Evolutionary conservation across 306 rosid genomes (phyloP).

Genomic region (Medicago arabica): DNA sequence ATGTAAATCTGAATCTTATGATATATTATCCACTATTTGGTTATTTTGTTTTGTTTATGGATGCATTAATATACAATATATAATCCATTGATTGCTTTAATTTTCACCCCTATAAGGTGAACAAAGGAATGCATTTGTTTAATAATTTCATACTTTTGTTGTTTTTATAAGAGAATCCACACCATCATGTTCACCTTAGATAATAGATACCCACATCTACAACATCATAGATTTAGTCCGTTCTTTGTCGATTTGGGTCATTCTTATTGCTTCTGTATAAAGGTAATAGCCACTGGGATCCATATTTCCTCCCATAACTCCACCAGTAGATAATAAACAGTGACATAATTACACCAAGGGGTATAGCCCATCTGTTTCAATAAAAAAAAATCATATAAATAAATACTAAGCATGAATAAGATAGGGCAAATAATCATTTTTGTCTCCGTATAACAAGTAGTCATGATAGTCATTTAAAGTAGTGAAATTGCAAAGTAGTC

Average conservation of each 20-base stretch:
- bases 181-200: too few relatives aligned
- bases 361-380: slow-evolving; percentile 92
- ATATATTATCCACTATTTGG: neutral
- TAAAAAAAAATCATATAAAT: slow-evolving; percentile 2
- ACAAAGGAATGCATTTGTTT: neutral
- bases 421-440: too few relatives aligned
- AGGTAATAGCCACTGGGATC: slow-evolving; percentile 75
- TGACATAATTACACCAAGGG: slow-evolving; percentile 56
- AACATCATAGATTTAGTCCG: slow-evolving; percentile 56
- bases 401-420: neutral
- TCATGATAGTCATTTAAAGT: too few relatives aligned
- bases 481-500: too few relatives aligned
- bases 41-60: neutral
- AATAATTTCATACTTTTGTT: neutral
- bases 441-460: too few relatives aligned
- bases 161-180: too few relatives aligned
- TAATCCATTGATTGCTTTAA: neutral
- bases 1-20: too few relatives aligned
- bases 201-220: neutral
- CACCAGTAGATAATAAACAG: slow-evolving; percentile 80
- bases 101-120: neutral
- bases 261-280: slow-evolving; percentile 60
- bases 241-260: slow-evolving; percentile 65
- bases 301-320: slow-evolving; percentile 78
- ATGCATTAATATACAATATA: neutral